A percentile compares a stretch with the other conserved stretches of the same genome.
phyloP scores from a whole-genome alignment of 2,329 filamentous ascomycete genomes.

The Xylaria sp. region DNA sequence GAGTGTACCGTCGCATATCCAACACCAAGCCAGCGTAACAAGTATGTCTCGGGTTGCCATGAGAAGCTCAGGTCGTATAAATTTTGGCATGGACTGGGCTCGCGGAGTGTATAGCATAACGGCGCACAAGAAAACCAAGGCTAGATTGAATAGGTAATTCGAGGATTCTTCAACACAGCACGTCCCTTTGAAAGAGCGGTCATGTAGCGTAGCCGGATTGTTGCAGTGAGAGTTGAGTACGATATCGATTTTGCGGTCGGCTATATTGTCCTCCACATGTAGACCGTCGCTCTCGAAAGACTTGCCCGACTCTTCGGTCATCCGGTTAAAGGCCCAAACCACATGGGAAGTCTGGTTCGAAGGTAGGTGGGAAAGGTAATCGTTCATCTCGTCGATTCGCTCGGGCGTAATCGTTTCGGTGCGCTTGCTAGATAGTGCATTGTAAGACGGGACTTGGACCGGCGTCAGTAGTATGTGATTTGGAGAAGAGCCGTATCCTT shows the following conservation, averaged over 20 bases:
- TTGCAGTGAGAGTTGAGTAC: conserved; percentile 68
- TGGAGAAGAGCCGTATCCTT: conserved; percentile 32
- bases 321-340: conserved; percentile 62
- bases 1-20: conserved; percentile 64
- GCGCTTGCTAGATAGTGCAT: conserved; percentile 55
- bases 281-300: conserved; percentile 61
- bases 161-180: conserved; percentile 62
- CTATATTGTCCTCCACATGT: conserved; percentile 59
- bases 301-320: conserved; percentile 55
- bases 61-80: conserved; percentile 32
- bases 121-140: conserved; percentile 49
- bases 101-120: conserved; percentile 41
- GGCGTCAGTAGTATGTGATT: conserved; percentile 57
- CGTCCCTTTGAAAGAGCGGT: conserved; percentile 59
- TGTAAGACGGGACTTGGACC: conserved; percentile 58
- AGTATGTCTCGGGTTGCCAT: conserved; percentile 41
- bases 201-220: conserved; percentile 52
- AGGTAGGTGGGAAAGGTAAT: conserved; percentile 58
- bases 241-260: conserved; percentile 61
- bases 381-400: conserved; percentile 64
- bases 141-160: conserved; percentile 52
- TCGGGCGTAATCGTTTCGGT: conserved; percentile 58
- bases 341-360: conserved; percentile 56
- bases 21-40: conserved; percentile 57
- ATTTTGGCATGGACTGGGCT: conserved; percentile 42